Percentiles rank a stretch among this genome's conserved stretches.
Evolutionary conservation across 805 yeast species (phyloP).

Genomic region (Saturnispora diversa): DNA sequence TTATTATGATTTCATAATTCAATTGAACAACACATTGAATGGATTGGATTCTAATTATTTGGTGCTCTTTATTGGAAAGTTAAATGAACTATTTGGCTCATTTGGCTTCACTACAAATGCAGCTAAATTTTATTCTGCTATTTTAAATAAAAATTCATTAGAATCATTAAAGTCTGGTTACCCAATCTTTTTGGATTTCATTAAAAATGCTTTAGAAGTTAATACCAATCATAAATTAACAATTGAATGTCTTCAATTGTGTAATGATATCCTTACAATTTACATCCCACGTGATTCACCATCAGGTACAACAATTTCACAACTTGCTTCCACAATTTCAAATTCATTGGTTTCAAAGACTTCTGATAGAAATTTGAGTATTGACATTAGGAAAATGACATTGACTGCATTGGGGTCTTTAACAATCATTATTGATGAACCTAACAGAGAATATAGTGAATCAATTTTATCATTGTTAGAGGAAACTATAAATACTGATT

Average conservation of each 20-base stretch:
- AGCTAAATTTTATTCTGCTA: constrained; percentile 31
- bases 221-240: constrained; percentile 27
- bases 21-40: constrained; percentile 22
- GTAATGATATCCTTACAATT: constrained; percentile 18
- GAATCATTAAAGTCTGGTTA: constrained; percentile 26
- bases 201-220: constrained; percentile 17
- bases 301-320: constrained; percentile 3
- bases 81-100: constrained; percentile 16
- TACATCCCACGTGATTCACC: constrained; percentile 12
- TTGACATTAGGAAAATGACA: constrained; percentile 28
- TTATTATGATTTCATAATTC: constrained; percentile 21
- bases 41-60: constrained; percentile 22
- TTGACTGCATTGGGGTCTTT: constrained; percentile 19
- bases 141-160: constrained; percentile 28
- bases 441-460: not conserved
- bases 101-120: constrained; percentile 26
- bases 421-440: not conserved
- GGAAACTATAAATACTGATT: constrained; percentile 24
- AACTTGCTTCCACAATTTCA: constrained; percentile 10
- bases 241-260: constrained; percentile 23
- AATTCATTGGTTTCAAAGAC: constrained; percentile 21
- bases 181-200: constrained; percentile 16
- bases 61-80: constrained; percentile 14
- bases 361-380: constrained; percentile 26
- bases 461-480: constrained; percentile 18